These are phyloP conservation scores for Aspergillus uvarum DNA, from an alignment of 2,329 filamentous ascomycete species.

Conservation along the genomic window DNA sequence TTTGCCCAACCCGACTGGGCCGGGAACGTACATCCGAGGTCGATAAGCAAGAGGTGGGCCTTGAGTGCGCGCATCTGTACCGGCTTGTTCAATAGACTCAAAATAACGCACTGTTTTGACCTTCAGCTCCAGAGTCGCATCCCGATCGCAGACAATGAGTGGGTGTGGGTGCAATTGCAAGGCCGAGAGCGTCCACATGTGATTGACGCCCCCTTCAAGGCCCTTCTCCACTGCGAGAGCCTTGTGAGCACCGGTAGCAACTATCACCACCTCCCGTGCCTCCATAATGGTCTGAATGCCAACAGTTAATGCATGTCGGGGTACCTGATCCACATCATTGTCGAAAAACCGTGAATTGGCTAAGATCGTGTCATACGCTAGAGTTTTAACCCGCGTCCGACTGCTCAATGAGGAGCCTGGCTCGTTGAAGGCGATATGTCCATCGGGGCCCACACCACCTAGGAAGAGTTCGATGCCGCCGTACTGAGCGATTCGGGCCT, in stretches of 20 bases:
- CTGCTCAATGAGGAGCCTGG: conserved; percentile 76
- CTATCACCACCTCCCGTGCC: conserved; percentile 76
- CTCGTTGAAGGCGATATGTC: conserved; percentile 89
- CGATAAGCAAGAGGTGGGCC: conserved; percentile 45
- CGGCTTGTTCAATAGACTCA: conserved; percentile 68
- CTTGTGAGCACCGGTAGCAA: conserved; percentile 80
- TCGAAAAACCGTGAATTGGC: conserved; percentile 84
- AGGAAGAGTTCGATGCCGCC: conserved; percentile 86
- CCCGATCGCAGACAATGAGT: conserved; percentile 80
- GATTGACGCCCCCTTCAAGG: conserved; percentile 78
- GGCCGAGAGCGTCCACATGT: conserved; percentile 86
- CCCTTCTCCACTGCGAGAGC: conserved; percentile 75
- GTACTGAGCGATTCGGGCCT: conserved; percentile 69
- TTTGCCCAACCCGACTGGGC: conserved; percentile 25
- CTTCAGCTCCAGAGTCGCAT: conserved; percentile 70
- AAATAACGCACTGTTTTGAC: conserved; percentile 75
- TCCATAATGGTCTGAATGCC: conserved; percentile 82
- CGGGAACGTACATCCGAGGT: conserved; percentile 37
- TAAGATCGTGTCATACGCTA: conserved; percentile 82
- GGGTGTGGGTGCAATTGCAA: conserved; percentile 79
- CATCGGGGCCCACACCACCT: conserved; percentile 80
- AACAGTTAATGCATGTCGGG: conserved; percentile 79
- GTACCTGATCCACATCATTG: conserved; percentile 71
- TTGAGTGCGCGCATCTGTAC: conserved; percentile 48
- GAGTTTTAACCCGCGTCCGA: conserved; percentile 79